Conservation (phyloP, 2,329 filamentous ascomycete genomes). For the Penicillium sp. region DNA sequence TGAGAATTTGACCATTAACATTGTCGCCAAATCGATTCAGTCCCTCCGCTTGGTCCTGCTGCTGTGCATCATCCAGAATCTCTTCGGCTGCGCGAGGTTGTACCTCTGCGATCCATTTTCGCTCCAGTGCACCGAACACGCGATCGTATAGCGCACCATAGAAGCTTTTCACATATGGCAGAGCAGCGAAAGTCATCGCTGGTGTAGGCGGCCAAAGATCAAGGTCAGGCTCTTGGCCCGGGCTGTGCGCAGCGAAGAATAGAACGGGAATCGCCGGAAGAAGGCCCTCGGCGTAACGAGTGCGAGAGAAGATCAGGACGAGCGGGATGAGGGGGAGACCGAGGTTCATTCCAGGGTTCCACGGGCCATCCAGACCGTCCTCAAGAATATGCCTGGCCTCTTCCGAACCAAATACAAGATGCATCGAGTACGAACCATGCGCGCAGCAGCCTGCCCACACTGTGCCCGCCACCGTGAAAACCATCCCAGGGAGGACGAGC, state of each 20-base stretch:
- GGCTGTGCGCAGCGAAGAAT: slow-evolving; percentile 51
- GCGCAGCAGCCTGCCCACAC: slow-evolving; percentile 54
- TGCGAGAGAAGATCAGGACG: slow-evolving; percentile 66
- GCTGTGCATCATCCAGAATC: slow-evolving; percentile 34
- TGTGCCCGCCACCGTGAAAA: slow-evolving; percentile 50
- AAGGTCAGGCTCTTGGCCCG: slow-evolving; percentile 50
- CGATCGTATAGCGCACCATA: slow-evolving; percentile 65
- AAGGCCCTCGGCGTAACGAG: slow-evolving; percentile 62
- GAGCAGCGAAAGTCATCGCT: slow-evolving; percentile 63
- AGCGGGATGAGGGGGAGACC: slow-evolving; percentile 69
- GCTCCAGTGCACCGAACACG: slow-evolving; percentile 58
- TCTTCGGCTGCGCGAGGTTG: slow-evolving; percentile 55
- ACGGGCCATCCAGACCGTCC: slow-evolving; percentile 36
- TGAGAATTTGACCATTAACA: slow-evolving; percentile 44
- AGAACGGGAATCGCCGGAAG: slow-evolving; percentile 63
- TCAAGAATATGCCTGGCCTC: slow-evolving; percentile 59
- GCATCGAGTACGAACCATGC: slow-evolving; percentile 64
- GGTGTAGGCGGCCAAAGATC: slow-evolving; percentile 67
- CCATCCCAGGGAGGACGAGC: slow-evolving; percentile 65
- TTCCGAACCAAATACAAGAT: slow-evolving; percentile 64
- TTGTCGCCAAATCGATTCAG: slow-evolving; percentile 26
- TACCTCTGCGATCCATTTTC: slow-evolving; percentile 63
- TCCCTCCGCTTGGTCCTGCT: slow-evolving; percentile 35
- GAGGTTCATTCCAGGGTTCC: slow-evolving; percentile 55
- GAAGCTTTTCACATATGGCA: slow-evolving; percentile 65